These are phyloP conservation scores for Cicer yamashitae DNA, from an alignment of 306 rosid genomes.

Conservation along the genomic window DNA sequence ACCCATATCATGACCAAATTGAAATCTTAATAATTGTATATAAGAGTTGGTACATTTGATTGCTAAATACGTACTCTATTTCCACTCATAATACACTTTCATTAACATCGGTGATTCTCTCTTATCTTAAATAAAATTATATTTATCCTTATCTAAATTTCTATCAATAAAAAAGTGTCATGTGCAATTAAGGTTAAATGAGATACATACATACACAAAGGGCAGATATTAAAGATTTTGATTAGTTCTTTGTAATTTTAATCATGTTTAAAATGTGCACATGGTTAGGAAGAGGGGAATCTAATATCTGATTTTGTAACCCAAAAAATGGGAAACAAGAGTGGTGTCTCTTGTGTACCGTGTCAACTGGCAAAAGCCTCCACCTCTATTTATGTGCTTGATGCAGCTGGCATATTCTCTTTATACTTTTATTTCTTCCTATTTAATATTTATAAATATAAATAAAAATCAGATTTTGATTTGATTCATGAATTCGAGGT, in stretches of 20 bases:
- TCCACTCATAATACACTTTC: too few relatives aligned
- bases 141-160: not conserved
- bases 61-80: too few relatives aligned
- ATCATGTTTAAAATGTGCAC: conserved; percentile 47
- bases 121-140: not conserved
- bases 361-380: conserved; percentile 38
- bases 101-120: not conserved
- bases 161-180: not conserved
- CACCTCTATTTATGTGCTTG: conserved; percentile 17
- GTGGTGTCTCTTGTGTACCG: conserved; percentile 33
- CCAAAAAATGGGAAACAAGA: conserved; percentile 44
- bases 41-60: too few relatives aligned
- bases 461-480: conserved; percentile 41
- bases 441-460: not conserved
- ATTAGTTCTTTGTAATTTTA: not conserved
- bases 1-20: too few relatives aligned
- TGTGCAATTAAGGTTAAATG: conserved; percentile 9
- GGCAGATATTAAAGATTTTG: not conserved
- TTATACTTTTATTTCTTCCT: not conserved
- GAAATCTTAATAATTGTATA: too few relatives aligned
- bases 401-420: conserved; percentile 51
- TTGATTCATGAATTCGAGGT: conserved; percentile 39
- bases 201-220: not conserved
- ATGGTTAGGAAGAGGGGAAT: conserved; percentile 17
- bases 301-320: conserved; percentile 10